Percentiles rank a stretch among this genome's conserved stretches.
These are phyloP conservation scores for Verticillium longisporum DNA, from an alignment of 2,329 filamentous ascomycete species.

Conservation along the genomic window DNA sequence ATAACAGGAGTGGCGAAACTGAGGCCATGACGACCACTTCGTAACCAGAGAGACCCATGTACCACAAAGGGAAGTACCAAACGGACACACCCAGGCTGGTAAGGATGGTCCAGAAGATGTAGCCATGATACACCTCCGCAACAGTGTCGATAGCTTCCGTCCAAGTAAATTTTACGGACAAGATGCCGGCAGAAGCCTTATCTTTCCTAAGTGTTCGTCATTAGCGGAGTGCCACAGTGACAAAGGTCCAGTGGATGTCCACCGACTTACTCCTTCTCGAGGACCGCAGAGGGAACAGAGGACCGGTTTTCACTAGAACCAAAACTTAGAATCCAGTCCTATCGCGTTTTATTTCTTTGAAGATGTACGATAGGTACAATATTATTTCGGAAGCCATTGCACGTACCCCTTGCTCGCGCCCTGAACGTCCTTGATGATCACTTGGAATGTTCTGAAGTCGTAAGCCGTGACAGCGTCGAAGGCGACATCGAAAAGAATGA, in stretches of 20 bases:
- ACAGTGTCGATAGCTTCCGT: conserved; percentile 69
- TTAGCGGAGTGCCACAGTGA: conserved; percentile 1
- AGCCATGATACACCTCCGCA: conserved; percentile 90
- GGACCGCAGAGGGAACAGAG: conserved; percentile 38
- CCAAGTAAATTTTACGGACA: conserved; percentile 67
- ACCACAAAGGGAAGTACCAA: conserved; percentile 98
- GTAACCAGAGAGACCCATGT: conserved; percentile 98
- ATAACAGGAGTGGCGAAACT: conserved; percentile 72
- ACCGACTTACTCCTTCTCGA: conserved; percentile 67
- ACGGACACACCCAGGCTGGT: conserved; percentile 84
- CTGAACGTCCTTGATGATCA: conserved; percentile 83
- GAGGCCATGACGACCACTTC: conserved; percentile 84
- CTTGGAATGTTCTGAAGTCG: conserved; percentile 84
- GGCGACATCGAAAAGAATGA: conserved; percentile 90
- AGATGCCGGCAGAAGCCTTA: conserved; percentile 63
- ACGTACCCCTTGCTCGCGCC: conserved; percentile 98
- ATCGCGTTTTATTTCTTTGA: conserved; percentile 21
- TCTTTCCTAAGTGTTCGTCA: conserved; percentile 54
- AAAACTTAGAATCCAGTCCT: conserved; percentile 28
- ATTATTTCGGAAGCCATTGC: conserved; percentile 85
- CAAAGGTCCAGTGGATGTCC: not conserved
- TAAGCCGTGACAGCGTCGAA: conserved; percentile 93
- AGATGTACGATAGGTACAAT: conserved; percentile 22
- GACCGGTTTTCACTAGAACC: conserved; percentile 39
- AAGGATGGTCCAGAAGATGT: conserved; percentile 91